Conservation (phyloP, 2,329 filamentous ascomycete genomes). For the Dryadomyces sulphureus region DNA sequence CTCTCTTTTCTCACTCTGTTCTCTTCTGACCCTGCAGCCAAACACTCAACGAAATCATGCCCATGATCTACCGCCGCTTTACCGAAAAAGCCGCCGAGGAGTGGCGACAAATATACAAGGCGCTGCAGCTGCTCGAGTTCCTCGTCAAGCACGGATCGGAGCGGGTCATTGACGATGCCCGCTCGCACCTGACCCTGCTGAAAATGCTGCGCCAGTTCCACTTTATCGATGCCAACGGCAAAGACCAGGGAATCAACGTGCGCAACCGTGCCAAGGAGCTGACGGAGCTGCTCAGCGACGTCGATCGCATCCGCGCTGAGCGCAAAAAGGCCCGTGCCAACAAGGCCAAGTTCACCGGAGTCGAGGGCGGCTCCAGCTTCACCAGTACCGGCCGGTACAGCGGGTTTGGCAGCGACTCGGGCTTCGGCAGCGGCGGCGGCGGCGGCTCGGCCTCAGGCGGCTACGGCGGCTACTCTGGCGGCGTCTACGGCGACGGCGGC, state of each 20-base stretch:
- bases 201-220: conserved; percentile 99
- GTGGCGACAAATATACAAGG: conserved; percentile 99
- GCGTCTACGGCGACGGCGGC: conserved; percentile 90
- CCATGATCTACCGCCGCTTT: conserved; percentile 98
- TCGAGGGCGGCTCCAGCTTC: conserved; percentile 56
- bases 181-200: conserved; percentile 83
- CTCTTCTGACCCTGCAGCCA: conserved; percentile 41
- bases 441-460: conserved; percentile 35
- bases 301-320: conserved; percentile 69
- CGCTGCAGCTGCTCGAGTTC: conserved; percentile 84
- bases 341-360: conserved; percentile 88
- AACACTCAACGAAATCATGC: conserved; percentile 98
- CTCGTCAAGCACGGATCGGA: conserved; percentile 97
- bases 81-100: conserved; percentile 97
- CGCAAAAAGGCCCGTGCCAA: conserved; percentile 83
- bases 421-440: conserved; percentile 44
- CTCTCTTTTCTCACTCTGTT: not conserved
- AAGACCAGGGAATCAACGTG: conserved; percentile 96
- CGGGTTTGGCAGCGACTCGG: conserved; percentile 82
- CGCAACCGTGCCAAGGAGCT: conserved; percentile 93
- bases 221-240: conserved; percentile 89
- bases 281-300: conserved; percentile 81
- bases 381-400: conserved; percentile 50
- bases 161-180: conserved; percentile 90
- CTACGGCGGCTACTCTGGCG: conserved; percentile 48